Base-by-base conservation (phyloP, 352 stramenopile genomes). In the Phytophthora europaea region DNA sequence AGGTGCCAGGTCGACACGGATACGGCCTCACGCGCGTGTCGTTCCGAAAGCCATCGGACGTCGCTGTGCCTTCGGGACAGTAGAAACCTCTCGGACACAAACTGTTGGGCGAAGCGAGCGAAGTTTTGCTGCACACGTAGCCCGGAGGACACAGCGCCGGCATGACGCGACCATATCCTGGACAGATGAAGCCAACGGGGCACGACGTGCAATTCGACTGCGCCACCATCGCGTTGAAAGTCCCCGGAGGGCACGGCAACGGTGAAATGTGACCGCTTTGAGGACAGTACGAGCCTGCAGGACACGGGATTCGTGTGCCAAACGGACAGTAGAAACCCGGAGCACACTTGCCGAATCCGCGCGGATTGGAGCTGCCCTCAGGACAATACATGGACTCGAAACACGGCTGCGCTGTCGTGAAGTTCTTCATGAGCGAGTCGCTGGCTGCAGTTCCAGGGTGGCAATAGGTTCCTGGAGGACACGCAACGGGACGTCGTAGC, bases 11-110 rank as follows among this genome's bases (percentile, higher is more conserved):
- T 57, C 83, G 88, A 73, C 97, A 99, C 23, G 98, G 94, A 65
- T 99, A 99, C 38, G 98, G 97, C 5, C 97, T 80, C 36, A 99
- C 72, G 2, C 96, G 96, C 31, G 97, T 99, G 76, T 99, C 97
- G 76, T 99, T 99, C 36, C 97, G 83, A 67, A 99, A 99, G 0
- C 91, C 91, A 67, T 99, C 97, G 31, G 94, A 91, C 2, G 97
- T 99, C 1, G 94, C 80, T 8, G 96, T 99, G 26, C 97, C 97
- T 79, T 98, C 94, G 45, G 87, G 81, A 72, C 98, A 99, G 80
- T 98, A 99, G 64, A 98, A 99, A 2, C 98, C 97, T 34, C 90
- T 83, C 1, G 98, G 96, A 71, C 98, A 99, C n/a, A 90, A 73
- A 58, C 89, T 90, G 76, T 99, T 99, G 5, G 97, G 97, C 9